Conservation (phyloP, 352 stramenopile species). For the Phytophthora ramorum region DNA sequence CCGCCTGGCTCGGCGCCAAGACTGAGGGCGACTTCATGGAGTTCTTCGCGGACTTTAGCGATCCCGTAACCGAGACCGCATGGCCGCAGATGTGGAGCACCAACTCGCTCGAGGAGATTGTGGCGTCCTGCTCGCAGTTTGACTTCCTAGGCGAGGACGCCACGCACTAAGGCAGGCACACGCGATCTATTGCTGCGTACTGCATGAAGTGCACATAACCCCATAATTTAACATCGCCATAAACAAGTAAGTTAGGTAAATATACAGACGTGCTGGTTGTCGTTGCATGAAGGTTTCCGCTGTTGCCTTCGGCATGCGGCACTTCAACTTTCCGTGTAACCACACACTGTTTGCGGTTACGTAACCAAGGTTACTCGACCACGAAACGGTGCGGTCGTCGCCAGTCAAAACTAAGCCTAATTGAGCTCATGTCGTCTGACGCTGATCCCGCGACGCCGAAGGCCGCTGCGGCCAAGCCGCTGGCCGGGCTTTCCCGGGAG, state of each 20-base stretch:
- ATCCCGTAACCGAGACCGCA: conserved; percentile 36
- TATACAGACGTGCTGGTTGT: conserved; percentile 4
- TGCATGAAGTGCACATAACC: conserved; percentile 19
- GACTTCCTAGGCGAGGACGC: conserved; percentile 44
- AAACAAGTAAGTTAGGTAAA: conserved; percentile 32
- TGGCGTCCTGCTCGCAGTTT: conserved; percentile 33
- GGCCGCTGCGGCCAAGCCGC: conserved; percentile 24
- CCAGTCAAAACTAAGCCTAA: conserved; percentile 25
- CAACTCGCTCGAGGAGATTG: conserved; percentile 55
- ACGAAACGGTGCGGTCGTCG: conserved; percentile 14
- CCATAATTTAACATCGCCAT: conserved; percentile 31
- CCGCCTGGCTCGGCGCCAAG: conserved; percentile 26
- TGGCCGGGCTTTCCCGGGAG: conserved; percentile 43
- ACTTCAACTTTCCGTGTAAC: neutral
- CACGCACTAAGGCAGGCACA: conserved; percentile 6
- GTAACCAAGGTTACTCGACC: conserved; percentile 4
- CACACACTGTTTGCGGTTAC: neutral
- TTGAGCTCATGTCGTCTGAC: conserved; percentile 13
- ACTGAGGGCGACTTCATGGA: conserved; percentile 36
- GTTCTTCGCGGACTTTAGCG: conserved; percentile 54
- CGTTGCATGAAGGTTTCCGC: neutral
- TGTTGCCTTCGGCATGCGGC: no score
- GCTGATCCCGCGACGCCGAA: conserved; percentile 2
- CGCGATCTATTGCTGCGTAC: conserved; percentile 20
- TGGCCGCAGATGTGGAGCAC: conserved; percentile 60